These are phyloP conservation scores for Triticum urartu DNA, from an alignment of 176 grass and related monocot genomes.

Conservation along the genomic window DNA sequence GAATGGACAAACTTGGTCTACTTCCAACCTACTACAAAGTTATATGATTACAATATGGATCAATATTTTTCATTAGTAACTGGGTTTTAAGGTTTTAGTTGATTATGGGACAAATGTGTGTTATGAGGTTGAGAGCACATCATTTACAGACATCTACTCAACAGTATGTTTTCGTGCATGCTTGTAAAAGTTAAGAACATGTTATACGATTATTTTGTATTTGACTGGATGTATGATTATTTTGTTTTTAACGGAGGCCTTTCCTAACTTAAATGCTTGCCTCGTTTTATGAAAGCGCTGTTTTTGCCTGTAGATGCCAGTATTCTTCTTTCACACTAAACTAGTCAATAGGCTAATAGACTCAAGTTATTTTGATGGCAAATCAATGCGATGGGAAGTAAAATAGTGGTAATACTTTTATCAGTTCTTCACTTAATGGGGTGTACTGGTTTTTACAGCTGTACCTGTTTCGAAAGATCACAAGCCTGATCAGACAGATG, in stretches of 20 bases:
- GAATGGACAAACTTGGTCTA: neutral
- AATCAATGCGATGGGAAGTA: neutral
- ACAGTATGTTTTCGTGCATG: slow-evolving; percentile 3
- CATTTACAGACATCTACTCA: neutral
- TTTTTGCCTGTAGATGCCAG: neutral
- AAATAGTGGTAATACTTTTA: neutral
- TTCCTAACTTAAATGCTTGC: neutral
- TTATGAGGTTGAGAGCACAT: neutral
- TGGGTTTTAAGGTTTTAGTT: neutral
- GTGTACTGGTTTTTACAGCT: slow-evolving; percentile 31
- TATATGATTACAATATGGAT: slow-evolving; percentile 1
- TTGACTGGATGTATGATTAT: neutral
- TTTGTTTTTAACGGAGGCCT: neutral
- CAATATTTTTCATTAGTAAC: neutral
- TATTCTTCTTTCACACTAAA: slow-evolving; percentile 2
- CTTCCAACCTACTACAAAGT: neutral
- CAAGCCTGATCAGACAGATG: slow-evolving; percentile 59
- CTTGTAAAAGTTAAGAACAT: neutral
- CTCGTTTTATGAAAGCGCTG: neutral
- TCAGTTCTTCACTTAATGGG: neutral
- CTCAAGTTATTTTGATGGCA: neutral
- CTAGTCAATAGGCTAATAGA: neutral
- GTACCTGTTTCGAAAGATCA: slow-evolving; percentile 65
- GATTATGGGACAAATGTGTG: neutral
- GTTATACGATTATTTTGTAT: neutral